These are phyloP conservation scores for Hippophae rhamnoides DNA, from an alignment of 306 rosid genomes.

Conservation along the genomic window DNA sequence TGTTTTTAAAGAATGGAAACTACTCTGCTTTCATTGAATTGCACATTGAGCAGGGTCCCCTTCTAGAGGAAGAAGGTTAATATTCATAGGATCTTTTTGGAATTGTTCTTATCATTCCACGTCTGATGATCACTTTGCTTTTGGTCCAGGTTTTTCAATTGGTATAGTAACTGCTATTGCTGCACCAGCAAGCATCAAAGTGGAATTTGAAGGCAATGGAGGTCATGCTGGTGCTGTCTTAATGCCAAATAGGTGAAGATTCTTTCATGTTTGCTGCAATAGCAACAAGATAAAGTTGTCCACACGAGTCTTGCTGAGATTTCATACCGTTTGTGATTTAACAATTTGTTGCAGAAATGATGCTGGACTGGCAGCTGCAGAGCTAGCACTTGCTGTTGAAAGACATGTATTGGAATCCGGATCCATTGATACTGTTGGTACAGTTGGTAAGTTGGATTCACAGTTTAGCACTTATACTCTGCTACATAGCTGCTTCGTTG, in stretches of 20 bases:
- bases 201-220: conserved; percentile 88
- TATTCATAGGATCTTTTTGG: conserved; percentile 2
- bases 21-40: conserved; percentile 89
- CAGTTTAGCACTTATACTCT: neutral
- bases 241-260: conserved; percentile 72
- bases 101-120: conserved; percentile 7
- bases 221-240: conserved; percentile 96
- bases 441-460: conserved; percentile 54
- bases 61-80: conserved; percentile 82
- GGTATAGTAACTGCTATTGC: conserved; percentile 94
- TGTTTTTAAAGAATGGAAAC: conserved; percentile 57
- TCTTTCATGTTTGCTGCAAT: neutral
- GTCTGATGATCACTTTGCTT: conserved; percentile 2
- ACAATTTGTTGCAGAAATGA: conserved; percentile 56
- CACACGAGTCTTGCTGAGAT: neutral
- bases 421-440: conserved; percentile 87
- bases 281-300: neutral
- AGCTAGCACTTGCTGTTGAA: conserved; percentile 82
- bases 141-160: conserved; percentile 50
- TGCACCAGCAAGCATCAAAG: conserved; percentile 86
- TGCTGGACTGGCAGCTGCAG: conserved; percentile 96
- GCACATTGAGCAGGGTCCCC: conserved; percentile 95
- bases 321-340: too few species aligned
- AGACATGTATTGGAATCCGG: conserved; percentile 81
- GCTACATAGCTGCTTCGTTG: neutral